Evolutionary conservation across 1,284 basidiomycete genomes (phyloP).

Genomic region (Thecaphora thlaspeos): DNA sequence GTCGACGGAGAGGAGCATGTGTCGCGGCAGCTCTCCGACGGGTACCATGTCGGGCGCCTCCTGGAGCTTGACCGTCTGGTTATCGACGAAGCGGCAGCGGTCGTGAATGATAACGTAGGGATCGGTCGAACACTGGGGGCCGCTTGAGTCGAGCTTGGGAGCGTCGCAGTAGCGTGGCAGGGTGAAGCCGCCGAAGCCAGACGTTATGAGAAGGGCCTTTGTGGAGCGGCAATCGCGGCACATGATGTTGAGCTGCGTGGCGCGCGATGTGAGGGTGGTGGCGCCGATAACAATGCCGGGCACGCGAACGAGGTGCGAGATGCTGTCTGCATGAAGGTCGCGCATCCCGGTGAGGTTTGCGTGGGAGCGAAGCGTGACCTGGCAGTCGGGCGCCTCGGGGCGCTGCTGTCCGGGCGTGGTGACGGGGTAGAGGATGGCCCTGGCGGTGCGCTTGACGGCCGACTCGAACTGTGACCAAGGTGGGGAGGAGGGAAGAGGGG

Average conservation of each 20-base stretch:
- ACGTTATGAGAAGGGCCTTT: conserved; percentile 69
- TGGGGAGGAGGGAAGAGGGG: neutral
- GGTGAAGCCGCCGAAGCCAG: conserved; percentile 77
- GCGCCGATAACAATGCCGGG: conserved; percentile 98
- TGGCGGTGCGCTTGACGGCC: conserved; percentile 51
- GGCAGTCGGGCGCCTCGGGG: conserved; percentile 68
- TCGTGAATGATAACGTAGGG: conserved; percentile 96
- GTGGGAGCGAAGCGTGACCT: conserved; percentile 82
- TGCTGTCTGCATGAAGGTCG: conserved; percentile 76
- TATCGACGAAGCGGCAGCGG: conserved; percentile 90
- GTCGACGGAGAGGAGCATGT: conserved; percentile 90
- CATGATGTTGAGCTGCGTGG: conserved; percentile 85
- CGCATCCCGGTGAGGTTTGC: conserved; percentile 87
- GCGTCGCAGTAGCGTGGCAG: conserved; percentile 53
- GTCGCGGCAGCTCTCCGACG: conserved; percentile 92
- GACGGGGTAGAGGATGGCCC: conserved; percentile 54
- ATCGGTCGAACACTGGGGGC: conserved; percentile 91
- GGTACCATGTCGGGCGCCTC: conserved; percentile 99
- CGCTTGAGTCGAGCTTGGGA: conserved; percentile 57
- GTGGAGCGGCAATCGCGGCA: conserved; percentile 85
- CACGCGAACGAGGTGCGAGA: conserved; percentile 92
- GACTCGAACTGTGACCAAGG: conserved; percentile 36
- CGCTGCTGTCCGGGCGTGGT: conserved; percentile 37
- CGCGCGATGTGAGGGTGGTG: conserved; percentile 86
- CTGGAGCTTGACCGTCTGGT: conserved; percentile 94